Conservation (phyloP, 163 green algal genomes). For the Scenedesmus sp. region DNA sequence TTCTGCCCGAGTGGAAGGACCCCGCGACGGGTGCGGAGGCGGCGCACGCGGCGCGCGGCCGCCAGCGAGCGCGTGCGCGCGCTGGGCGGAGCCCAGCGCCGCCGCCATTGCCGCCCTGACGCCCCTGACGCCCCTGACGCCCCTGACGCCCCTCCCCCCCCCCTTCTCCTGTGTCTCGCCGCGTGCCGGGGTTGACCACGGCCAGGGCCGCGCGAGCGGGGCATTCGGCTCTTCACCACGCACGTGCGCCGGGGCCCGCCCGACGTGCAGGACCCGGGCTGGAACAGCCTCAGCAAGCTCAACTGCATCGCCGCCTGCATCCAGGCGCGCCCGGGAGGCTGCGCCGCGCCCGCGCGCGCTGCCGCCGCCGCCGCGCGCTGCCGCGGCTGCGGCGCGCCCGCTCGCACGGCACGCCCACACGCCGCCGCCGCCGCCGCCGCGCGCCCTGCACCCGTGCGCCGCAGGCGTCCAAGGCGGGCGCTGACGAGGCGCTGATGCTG, state of each 20-base stretch:
- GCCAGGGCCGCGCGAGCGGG: constrained; percentile 54
- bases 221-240: constrained; percentile 74
- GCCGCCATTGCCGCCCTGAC: no score
- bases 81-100: no score
- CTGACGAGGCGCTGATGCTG: constrained; percentile 79
- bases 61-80: not conserved
- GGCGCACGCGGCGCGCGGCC: not conserved
- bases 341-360: no score
- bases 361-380: not conserved
- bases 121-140: not conserved
- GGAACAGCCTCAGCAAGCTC: constrained; percentile 81
- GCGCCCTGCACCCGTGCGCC: not conserved
- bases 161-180: no score
- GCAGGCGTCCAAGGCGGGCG: constrained; percentile 46
- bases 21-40: constrained; percentile 2
- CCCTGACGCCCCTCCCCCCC: no score
- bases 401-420: not conserved
- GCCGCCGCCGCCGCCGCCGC: not conserved
- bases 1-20: constrained; percentile 73
- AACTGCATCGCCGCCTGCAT: constrained; percentile 87
- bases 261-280: constrained; percentile 74
- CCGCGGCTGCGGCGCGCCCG: not conserved
- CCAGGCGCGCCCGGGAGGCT: constrained; percentile 48
- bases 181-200: no score
- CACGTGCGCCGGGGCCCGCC: constrained; percentile 57